Conservation (phyloP, 2,329 filamentous ascomycete genomes). For the Cryphonectria parasitica region DNA sequence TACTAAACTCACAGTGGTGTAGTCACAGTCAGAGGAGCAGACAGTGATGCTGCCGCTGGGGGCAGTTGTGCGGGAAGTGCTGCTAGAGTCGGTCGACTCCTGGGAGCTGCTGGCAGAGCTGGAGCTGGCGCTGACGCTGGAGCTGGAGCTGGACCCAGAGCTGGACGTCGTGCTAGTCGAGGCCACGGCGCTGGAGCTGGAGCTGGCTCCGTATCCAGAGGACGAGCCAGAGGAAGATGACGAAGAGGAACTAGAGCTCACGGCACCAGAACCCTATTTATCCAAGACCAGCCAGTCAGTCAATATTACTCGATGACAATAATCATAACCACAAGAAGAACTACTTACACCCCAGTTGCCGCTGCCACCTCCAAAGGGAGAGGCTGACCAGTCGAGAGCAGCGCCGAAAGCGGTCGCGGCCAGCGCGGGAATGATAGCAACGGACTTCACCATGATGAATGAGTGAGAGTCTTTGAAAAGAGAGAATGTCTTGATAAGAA, state of each 20-base stretch:
- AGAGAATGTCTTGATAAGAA: not conserved
- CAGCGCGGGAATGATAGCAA: slow-evolving; percentile 23
- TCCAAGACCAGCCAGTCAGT: not conserved
- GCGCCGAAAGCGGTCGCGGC: slow-evolving; percentile 19
- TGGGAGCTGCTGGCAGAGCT: not conserved
- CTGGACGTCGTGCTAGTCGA: not conserved
- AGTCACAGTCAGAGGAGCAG: slow-evolving; percentile 26
- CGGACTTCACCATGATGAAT: slow-evolving; percentile 20
- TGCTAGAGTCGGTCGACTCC: slow-evolving; percentile 3
- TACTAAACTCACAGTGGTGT: slow-evolving; percentile 19
- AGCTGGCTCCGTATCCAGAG: not conserved
- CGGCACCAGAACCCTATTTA: not conserved
- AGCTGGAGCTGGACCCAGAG: not conserved
- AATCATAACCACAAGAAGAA: not conserved
- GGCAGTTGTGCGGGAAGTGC: slow-evolving; percentile 25
- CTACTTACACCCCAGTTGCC: slow-evolving; percentile 12
- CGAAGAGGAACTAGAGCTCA: not conserved
- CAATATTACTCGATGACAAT: not conserved
- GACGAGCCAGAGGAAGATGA: not conserved
- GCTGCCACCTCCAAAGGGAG: slow-evolving; percentile 7
- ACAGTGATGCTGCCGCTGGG: slow-evolving; percentile 28
- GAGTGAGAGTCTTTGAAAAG: not conserved
- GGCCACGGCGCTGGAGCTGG: slow-evolving; percentile 2
- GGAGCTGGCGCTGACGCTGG: not conserved
- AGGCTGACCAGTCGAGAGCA: slow-evolving; percentile 9